Base-by-base conservation (phyloP, 225 moss, liverwort and hornwort genomes). In the Bryoerythrophyllum caledonicum region DNA sequence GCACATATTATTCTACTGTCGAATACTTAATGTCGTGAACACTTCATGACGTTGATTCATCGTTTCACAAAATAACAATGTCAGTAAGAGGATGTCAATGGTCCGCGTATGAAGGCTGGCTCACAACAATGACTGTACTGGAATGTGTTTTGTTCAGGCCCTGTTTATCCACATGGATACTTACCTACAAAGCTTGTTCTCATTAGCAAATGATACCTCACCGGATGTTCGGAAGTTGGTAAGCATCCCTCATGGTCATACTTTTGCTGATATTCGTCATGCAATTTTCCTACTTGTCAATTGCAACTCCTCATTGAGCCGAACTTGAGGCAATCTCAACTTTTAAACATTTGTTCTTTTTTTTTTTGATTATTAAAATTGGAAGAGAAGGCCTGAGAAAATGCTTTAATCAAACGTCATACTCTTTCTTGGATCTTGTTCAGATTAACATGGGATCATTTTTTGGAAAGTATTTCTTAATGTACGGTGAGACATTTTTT, bases 151-250 rank as follows among this genome's bases (percentile, higher is more conserved):
- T 37, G 60, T 78, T 78, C 86, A 93, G 93, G 91, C 86, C 26
- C 75, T 93, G 74, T 91, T 87, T 74, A 74, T 91, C 27, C 91
- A 93, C 62, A 93, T 93, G 93, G 93, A 88, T 77, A 85, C 61
- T 74, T 93, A 88, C 79, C 74, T 93, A 46, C 93, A 93, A 85
- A 88, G 88, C 67, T 78, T 93, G 77, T 93, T 93, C 60, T 83
- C 82, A 44, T 77, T 93, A 82, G 91, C 90, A 15, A 86, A 91
- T 75, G 93, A 93, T 59, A 77, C 68, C 68, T 87, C 89, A 19
- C 78, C 93, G 64, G 93, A 90, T 81, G 88, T 91, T 30, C 88
- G 91, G 49, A 94, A 94, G 81, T 74, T 90, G 86, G 94, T 94
- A 60, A 59, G 59, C 38, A 10, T 81, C 21, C 49, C 32, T 48